Evolutionary conservation across 306 rosid genomes (phyloP), one percentile per base, ranked within the genome.

Genomic region (Quercus bicolor): DNA sequence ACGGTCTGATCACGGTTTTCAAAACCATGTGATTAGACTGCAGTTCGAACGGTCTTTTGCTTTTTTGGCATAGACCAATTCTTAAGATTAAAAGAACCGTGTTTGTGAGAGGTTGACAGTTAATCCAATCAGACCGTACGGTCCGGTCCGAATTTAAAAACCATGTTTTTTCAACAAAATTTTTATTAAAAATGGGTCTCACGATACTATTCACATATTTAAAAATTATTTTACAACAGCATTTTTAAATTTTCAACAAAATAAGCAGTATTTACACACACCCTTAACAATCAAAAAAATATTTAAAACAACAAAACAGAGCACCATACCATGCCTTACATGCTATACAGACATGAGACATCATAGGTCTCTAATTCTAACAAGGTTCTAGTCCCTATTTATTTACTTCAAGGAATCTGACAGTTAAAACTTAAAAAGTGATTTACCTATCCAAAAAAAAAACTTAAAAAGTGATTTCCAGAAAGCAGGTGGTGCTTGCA

Each of bases 1-100:
- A n/a, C 0, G 2, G 8, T 34, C 0, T 34, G 2, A 1, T 34
- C 40, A 34, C 2, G 0, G 7, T 34, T 34, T 2, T 34, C 8
- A 34, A 0, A 34, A 34, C 40, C 40, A 2, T 34, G 40, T 0
- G 0, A 7, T 0, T 5, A 8, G 40, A 34, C 0, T 0, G 0
- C 2, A 2, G 1, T 5, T 33, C 8, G 0, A 5, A 34, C 0
- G 2, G 8, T 34, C 1, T 1, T 2, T 0, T 34, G 0, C 1
- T 34, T 34, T 34, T 34, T 34, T 34, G 40, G 40, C 40, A 34
- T 5, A 33, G 1, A 6, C 8, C 40, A 0, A 0, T 34, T 34
- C 7, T 5, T 5, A 34, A 34, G 0, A 5, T 5, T 34, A 34
- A 34, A 34, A 5, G 2, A 34, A 5, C 8, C 0, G 0, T 34